Conservation (phyloP, 257 asterid genomes). For the Nicotiana tomentosiformis region DNA sequence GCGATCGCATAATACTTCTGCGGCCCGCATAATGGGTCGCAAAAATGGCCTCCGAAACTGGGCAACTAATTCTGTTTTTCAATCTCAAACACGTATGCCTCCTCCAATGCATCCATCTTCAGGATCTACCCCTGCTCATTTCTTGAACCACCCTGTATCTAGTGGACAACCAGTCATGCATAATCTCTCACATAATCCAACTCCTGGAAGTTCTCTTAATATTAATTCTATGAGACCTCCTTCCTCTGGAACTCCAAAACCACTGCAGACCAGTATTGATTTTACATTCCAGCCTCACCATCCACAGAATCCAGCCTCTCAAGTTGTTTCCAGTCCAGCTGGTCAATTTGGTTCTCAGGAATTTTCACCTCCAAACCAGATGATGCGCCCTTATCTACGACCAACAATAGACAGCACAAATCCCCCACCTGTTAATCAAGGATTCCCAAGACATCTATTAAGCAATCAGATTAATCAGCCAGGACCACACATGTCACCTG, state of each 20-base stretch:
- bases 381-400: constrained; percentile 36
- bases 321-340: constrained; percentile 32
- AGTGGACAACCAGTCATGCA: constrained; percentile 18
- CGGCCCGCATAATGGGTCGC: too few species aligned
- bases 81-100: constrained; percentile 32
- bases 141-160: constrained; percentile 8
- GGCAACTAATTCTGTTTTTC: constrained; percentile 12
- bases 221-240: constrained; percentile 30
- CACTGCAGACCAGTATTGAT: constrained; percentile 59
- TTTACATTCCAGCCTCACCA: constrained; percentile 78
- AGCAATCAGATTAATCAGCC: constrained; percentile 40
- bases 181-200: constrained; percentile 25
- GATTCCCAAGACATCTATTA: constrained; percentile 45
- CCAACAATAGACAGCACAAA: constrained; percentile 39
- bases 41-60: too few species aligned
- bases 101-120: constrained; percentile 22
- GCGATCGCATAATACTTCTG: too few species aligned
- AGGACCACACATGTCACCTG: constrained; percentile 31
- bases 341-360: constrained; percentile 34
- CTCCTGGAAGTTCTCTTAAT: constrained; percentile 31
- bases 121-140: constrained; percentile 21
- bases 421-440: constrained; percentile 35
- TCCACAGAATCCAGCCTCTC: constrained; percentile 43
- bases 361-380: constrained; percentile 34
- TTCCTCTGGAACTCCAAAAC: constrained; percentile 42